Evolutionary conservation across 805 yeast species (phyloP), one percentile per base, ranked within the genome.

Genomic region (Geotrichum ghanense): DNA sequence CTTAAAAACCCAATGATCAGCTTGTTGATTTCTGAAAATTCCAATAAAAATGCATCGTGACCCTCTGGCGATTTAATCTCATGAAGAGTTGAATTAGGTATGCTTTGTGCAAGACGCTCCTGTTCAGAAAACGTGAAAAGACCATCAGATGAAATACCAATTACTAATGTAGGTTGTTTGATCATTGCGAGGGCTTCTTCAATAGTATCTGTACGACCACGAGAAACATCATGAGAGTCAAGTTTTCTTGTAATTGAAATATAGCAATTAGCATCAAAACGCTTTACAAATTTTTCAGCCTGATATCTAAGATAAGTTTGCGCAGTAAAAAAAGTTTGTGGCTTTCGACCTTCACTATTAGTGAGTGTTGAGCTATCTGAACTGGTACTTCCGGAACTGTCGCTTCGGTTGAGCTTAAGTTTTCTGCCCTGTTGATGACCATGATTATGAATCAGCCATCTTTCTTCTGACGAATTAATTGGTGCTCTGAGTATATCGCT

Each of bases 231-330:
- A 61, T 92, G 97, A 0, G 98, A 88, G 57, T 92, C 98, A 26
- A 92, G 68, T 63, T 92, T 92, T 58, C 97, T 74, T 0, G 97
- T 84, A 48, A 92, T 86, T 22, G 97, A 78, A 46, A 92, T 88
- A 65, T 92, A 92, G 66, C 97, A 92, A 61, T 92, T 92, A 22
- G 98, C 96, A 64, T 92, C 98, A 57, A 90, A 92, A 56, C 98
- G 71, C 40, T 76, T 72, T 42, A 89, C 79, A 61, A 92, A 92
- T 63, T 92, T 92, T 46, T 81, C 78, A 12, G 95, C 97, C 63
- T 92, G 98, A 64, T 92, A 92, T 50, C 98, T 75, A 53, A 92
- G 69, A 63, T 92, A 92, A 49, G 90, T 83, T 65, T 92, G 98
- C 2, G 98, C 98, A 0, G 97, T 84, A 66, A 92, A 92, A 60